Base-by-base conservation (phyloP, 345 rosid species). In the Acer yangbiense region DNA sequence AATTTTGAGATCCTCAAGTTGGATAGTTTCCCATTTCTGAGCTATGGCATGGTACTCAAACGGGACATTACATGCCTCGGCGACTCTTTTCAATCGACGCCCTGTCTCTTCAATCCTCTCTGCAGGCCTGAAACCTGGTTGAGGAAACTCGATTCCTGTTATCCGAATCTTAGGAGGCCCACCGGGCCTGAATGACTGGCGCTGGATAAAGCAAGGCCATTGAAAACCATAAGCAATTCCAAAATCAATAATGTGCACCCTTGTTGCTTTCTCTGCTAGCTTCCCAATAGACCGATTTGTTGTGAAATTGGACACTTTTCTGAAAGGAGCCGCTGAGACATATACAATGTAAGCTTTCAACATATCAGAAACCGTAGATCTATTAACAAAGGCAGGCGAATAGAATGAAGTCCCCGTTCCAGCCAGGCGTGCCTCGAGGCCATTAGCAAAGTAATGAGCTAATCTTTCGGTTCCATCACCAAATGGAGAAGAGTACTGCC, bases 171-270 rank as follows among this genome's bases (percentile, higher is more conserved):
- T 75, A 54, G 91, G 93, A 54, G 93, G 91, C 43, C 93, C 93
- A 27, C 87, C 81, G 7, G 81, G 77, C 63, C 86, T 81, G 9
- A 82, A 77, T 8, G 91, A 85, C 90, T 84, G 67, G 25, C 79
- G 83, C 62, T 90, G 88, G 76, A 88, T 86, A 70, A 88, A 88
- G 76, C 86, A 74, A 23, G 91, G 93, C 93, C 93, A 90, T 63
- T 86, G 91, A 69, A 90, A 88, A 20, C 91, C 93, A 64, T 85
- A 84, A 5, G 74, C 21, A 71, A 88, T 85, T 27, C 93, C 91
- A 29, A 90, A 90, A 76, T 90, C 90, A 63, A 90, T 84, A 13
- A 90, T 82, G 75, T 90, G 91, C 21, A 90, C 68, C 71, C 66
- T 83, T 10, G 75, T 71, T 18, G 85, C 87, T 58, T 73, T 74